Percentiles rank a stretch among this genome's conserved stretches.
Evolutionary conservation across 2,329 filamentous ascomycete genomes (phyloP).

Genomic region (Colletotrichum destructivum): DNA sequence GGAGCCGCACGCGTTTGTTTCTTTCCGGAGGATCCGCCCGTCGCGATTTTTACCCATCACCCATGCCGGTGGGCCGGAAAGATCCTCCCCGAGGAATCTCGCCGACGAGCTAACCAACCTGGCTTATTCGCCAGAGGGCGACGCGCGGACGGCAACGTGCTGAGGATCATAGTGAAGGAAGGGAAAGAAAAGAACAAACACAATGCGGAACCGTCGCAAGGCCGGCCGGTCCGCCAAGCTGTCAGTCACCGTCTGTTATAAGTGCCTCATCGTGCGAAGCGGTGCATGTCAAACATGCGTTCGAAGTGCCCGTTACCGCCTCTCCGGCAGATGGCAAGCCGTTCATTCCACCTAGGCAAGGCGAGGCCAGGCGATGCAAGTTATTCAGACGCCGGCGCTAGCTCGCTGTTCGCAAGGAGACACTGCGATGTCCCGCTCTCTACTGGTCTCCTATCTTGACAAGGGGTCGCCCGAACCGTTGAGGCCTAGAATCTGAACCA

Average conservation of each 20-base stretch:
- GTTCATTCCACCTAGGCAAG: not conserved
- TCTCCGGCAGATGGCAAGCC: too few species aligned
- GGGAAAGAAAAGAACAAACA: not conserved
- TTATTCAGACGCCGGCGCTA: not conserved
- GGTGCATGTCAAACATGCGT: not conserved
- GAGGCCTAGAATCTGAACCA: not conserved
- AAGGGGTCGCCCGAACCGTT: not conserved
- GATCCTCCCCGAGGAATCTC: slow-evolving; percentile 1
- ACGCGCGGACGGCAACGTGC: not conserved
- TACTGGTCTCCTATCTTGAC: not conserved
- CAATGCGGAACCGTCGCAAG: not conserved
- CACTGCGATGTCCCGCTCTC: not conserved
- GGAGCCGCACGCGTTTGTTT: slow-evolving; percentile 1
- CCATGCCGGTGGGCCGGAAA: slow-evolving; percentile 14
- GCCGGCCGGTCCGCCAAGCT: not conserved
- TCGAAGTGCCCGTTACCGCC: not conserved
- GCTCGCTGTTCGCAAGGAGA: not conserved
- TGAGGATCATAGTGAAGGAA: too few species aligned
- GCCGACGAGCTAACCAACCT: slow-evolving; percentile 5
- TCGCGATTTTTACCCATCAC: not conserved
- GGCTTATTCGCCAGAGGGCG: not conserved
- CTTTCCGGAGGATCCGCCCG: slow-evolving; percentile 13
- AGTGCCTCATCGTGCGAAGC: not conserved
- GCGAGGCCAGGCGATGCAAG: not conserved
- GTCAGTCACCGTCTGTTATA: not conserved